Evolutionary conservation across 2,329 filamentous ascomycete species (phyloP).

Genomic region (Reticulascus tulasneorum): DNA sequence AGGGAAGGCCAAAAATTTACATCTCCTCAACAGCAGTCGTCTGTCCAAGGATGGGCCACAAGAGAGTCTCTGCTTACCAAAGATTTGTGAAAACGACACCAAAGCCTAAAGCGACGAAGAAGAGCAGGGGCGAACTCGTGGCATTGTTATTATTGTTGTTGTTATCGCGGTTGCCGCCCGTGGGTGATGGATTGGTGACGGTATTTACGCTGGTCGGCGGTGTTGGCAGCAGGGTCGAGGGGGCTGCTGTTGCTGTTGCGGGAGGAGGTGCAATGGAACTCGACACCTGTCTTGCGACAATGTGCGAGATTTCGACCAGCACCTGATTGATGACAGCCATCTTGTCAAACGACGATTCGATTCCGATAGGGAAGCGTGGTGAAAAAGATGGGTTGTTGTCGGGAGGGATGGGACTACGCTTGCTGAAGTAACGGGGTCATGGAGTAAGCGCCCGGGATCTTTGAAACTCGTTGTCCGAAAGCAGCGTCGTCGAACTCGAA

Average conservation of each 20-base stretch:
- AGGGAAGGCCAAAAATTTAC: too few species aligned
- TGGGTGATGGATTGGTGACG: background rate
- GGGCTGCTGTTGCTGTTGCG: constrained; percentile 18
- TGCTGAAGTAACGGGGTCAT: constrained; percentile 6
- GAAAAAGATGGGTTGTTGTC: constrained; percentile 2
- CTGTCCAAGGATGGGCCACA: constrained; percentile 14
- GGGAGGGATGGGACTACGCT: constrained; percentile 7
- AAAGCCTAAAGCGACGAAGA: constrained; percentile 94
- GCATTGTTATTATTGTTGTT: constrained; percentile 20
- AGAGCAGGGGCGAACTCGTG: constrained; percentile 48
- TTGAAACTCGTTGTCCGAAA: constrained; percentile 10
- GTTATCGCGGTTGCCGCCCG: constrained; percentile 1
- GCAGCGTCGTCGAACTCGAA: constrained; percentile 9
- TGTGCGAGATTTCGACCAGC: constrained; percentile 29
- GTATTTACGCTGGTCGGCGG: background rate
- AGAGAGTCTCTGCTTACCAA: constrained; percentile 74
- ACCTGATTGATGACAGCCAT: constrained; percentile 35
- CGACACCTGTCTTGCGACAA: constrained; percentile 26
- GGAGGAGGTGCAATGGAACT: constrained; percentile 13
- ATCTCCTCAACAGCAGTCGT: background rate
- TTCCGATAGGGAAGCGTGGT: background rate
- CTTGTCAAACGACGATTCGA: constrained; percentile 4
- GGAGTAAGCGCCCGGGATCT: constrained; percentile 2
- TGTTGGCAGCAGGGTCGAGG: constrained; percentile 12
- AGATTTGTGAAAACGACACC: constrained; percentile 98